Base-by-base conservation (phyloP, 192 early-diverging fungal species). In the Backusella luteola region DNA sequence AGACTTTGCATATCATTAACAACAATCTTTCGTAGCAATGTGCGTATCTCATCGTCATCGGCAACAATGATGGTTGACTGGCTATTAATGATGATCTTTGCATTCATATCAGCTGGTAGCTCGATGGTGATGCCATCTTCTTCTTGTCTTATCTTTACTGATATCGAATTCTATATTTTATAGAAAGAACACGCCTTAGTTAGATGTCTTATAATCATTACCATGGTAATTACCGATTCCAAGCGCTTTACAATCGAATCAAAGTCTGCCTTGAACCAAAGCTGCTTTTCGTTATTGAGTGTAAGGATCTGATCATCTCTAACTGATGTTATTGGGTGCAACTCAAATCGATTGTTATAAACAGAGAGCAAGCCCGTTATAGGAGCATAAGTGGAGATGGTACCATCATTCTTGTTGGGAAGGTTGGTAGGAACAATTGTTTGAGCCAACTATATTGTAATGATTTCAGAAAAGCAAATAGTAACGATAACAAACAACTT, bases 261-360 rank as follows among this genome's bases (percentile, higher is more conserved):
- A 23, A 69, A 36, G 21, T 69, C 36, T 38, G 68, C 38, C 11
- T 69, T 69, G 38, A 69, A 39, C 38, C 68, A 39, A 23, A 69
- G 23, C n/a, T 69, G 35, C 19, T 38, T 69, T 69, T 69, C 35
- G 11, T 69, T 69, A 69, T 69, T 38, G 36, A 69, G 68, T 14
- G 38, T 38, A 69, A 69, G 68, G 2, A 23, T 41, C n/a, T 69
- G 68, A n/a, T 71, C 70, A 15, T 71, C 39, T 49, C 70, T 41
- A 29, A 49, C 44, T 19, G 35, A 49, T 36, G 70, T 49, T 49
- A 39, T 71, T 19, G 70, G 70, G 29, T 71, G 42, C 23, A 79
- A 6, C 21, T 69, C 66, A 15, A 74, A 53, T 12, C 32, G 67
- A 41, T 79, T 79, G 35, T 79, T 73, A 34, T 79, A 66, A 74